Conservation (phyloP, 1,139 yeast species). For the Lodderomyces metapsilosis region DNA sequence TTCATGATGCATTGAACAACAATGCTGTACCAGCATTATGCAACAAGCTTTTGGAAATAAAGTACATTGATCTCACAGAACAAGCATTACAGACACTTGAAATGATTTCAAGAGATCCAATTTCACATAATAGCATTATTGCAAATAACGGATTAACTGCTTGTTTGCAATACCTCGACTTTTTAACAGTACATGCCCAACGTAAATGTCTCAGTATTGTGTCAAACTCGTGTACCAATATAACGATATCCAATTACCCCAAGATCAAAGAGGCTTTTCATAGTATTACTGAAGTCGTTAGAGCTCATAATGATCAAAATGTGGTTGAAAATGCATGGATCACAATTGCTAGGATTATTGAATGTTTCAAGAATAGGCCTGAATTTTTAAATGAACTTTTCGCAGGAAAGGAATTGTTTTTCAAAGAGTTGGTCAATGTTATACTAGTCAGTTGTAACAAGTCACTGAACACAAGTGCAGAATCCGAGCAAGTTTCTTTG, state of each 20-base stretch:
- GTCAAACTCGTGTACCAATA: slow-evolving; percentile 66
- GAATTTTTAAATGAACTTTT: slow-evolving; percentile 48
- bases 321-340: slow-evolving; percentile 72
- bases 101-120: slow-evolving; percentile 58
- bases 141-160: slow-evolving; percentile 63
- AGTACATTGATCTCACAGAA: slow-evolving; percentile 88
- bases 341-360: slow-evolving; percentile 62
- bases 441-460: slow-evolving; percentile 32
- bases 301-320: slow-evolving; percentile 55
- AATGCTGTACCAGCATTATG: slow-evolving; percentile 70
- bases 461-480: slow-evolving; percentile 17
- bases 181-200: slow-evolving; percentile 87
- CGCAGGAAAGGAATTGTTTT: slow-evolving; percentile 24
- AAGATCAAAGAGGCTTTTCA: slow-evolving; percentile 60
- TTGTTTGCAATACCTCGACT: slow-evolving; percentile 76
- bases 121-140: slow-evolving; percentile 49
- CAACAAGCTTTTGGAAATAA: slow-evolving; percentile 67
- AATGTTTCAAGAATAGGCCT: slow-evolving; percentile 49
- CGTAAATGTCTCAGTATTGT: slow-evolving; percentile 76
- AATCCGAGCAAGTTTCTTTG: slow-evolving; percentile 22
- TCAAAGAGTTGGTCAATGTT: slow-evolving; percentile 27
- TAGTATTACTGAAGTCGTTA: slow-evolving; percentile 59
- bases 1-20: slow-evolving; percentile 61
- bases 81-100: slow-evolving; percentile 82
- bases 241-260: slow-evolving; percentile 44